phyloP scores from a whole-genome alignment of 169 alveolate species.

The Perkinsus olseni region DNA sequence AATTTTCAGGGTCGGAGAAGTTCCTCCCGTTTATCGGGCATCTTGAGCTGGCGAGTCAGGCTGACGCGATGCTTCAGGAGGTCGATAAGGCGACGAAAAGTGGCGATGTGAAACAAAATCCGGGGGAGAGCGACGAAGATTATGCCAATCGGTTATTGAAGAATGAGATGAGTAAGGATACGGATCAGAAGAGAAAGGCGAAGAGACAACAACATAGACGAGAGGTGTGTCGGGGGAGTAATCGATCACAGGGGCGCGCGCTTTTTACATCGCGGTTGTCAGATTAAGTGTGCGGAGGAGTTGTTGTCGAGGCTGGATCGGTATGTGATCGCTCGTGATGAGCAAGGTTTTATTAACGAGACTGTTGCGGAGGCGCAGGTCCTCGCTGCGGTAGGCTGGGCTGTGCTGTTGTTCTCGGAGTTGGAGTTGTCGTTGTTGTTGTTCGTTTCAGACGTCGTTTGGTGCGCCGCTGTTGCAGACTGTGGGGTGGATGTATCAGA shows the following conservation, averaged over 20 bases:
- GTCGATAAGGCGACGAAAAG: not conserved
- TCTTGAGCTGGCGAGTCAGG: conserved; percentile 25
- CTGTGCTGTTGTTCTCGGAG: not conserved
- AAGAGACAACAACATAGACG: conserved; percentile 20
- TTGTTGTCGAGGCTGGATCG: not conserved
- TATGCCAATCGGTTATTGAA: not conserved
- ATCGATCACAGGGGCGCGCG: not conserved
- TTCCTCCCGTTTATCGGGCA: conserved; percentile 31
- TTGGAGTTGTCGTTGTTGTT: not conserved
- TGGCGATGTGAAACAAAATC: conserved; percentile 9
- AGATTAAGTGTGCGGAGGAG: not conserved
- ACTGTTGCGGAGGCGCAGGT: not conserved
- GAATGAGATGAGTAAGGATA: not conserved
- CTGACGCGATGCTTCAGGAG: conserved; percentile 6
- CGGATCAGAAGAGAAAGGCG: not conserved
- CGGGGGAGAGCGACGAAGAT: conserved; percentile 23
- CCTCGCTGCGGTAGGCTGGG: not conserved
- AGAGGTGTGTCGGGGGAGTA: not conserved
- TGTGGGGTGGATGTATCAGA: conserved; percentile 39
- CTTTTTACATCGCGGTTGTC: no score
- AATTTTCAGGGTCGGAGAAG: conserved; percentile 13
- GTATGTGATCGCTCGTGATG: conserved; percentile 19
- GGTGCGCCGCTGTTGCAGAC: conserved; percentile 34
- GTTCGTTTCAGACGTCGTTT: conserved; percentile 19
- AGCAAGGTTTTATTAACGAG: conserved; percentile 5